A percentile compares a stretch with the other conserved stretches of the same genome.
phyloP scores from a whole-genome alignment of 495 filamentous ascomycete species.

The Neurospora sp. region DNA sequence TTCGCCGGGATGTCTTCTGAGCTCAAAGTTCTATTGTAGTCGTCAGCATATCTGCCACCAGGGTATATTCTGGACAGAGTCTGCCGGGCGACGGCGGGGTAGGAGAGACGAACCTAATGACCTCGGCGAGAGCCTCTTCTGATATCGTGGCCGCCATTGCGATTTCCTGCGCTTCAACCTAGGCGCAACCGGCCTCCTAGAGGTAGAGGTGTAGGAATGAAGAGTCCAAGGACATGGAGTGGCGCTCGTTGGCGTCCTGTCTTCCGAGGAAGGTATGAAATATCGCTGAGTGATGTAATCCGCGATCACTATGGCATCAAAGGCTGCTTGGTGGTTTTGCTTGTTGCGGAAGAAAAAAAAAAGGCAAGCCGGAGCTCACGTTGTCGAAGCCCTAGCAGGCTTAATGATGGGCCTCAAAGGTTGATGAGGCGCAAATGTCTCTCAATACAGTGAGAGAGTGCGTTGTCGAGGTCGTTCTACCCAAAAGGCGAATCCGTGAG shows the following conservation, averaged over 20 bases:
- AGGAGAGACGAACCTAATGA: constrained; percentile 26
- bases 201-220: background rate
- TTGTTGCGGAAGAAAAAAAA: background rate
- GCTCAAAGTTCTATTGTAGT: constrained; percentile 53
- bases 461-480: background rate
- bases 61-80: background rate
- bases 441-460: background rate
- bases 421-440: background rate
- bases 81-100: background rate
- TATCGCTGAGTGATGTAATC: background rate
- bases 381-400: background rate
- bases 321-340: background rate
- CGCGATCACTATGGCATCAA: background rate
- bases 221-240: background rate
- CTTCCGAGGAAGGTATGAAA: background rate
- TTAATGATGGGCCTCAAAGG: background rate
- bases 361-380: background rate
- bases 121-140: constrained; percentile 20
- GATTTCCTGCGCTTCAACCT: constrained; percentile 4
- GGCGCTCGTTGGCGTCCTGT: background rate
- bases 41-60: constrained; percentile 11
- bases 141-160: constrained; percentile 16
- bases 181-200: constrained; percentile 5
- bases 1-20: constrained; percentile 88
- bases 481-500: background rate